These are phyloP conservation scores for Noccaea bulbosa DNA, from an alignment of 345 rosid species.

Conservation along the genomic window DNA sequence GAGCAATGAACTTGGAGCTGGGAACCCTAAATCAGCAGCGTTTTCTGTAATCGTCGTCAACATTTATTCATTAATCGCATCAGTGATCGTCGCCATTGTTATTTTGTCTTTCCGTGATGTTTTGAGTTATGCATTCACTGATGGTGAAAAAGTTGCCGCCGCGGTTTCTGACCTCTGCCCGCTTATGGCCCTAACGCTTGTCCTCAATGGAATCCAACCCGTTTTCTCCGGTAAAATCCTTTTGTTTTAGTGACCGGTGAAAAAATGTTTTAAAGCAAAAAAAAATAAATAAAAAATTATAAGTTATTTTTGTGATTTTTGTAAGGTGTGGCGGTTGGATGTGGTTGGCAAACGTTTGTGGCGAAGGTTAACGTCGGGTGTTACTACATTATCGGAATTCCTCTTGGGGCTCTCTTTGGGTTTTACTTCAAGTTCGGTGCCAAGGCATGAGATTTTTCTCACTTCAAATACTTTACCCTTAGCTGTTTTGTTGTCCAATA, in stretches of 20 bases:
- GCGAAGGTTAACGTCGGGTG: constrained; percentile 80
- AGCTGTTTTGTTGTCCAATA: background rate
- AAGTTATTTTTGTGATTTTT: background rate
- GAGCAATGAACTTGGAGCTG: constrained; percentile 84
- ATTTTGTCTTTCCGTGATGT: constrained; percentile 51
- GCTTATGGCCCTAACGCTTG: constrained; percentile 60
- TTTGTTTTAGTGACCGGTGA: too few relatives aligned
- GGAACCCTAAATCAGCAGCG: constrained; percentile 70
- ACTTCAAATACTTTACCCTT: too few relatives aligned
- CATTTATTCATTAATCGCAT: constrained; percentile 47
- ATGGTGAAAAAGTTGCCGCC: constrained; percentile 59
- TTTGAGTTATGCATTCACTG: constrained; percentile 71
- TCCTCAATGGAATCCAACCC: constrained; percentile 77
- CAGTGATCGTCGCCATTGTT: constrained; percentile 42
- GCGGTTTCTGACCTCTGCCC: constrained; percentile 81
- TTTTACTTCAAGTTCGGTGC: constrained; percentile 70
- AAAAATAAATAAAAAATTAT: too few relatives aligned
- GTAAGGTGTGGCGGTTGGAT: constrained; percentile 82
- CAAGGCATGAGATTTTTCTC: constrained; percentile 47
- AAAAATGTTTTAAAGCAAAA: too few relatives aligned
- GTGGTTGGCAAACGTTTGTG: constrained; percentile 82
- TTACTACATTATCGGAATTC: constrained; percentile 68
- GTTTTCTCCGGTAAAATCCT: constrained; percentile 67
- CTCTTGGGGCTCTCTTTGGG: constrained; percentile 65
- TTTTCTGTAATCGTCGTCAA: constrained; percentile 67